phyloP scores from a whole-genome alignment of 176 grass and related monocot species.

The Oryza australiensis region DNA sequence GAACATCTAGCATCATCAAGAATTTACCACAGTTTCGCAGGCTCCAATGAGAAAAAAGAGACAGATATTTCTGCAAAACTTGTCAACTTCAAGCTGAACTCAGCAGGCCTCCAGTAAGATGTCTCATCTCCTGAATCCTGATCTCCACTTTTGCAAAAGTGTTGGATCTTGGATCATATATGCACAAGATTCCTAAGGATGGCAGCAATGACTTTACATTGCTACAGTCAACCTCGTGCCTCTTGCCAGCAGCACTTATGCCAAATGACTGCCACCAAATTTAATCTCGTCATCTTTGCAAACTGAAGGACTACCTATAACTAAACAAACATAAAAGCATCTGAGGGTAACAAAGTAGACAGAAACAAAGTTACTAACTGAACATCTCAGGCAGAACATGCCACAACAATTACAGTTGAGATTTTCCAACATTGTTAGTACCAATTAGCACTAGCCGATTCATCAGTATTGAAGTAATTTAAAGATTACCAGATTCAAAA shows the following conservation, averaged over 20 bases:
- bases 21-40: neutral
- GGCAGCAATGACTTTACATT: too few relatives aligned
- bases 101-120: too few relatives aligned
- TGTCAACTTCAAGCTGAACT: neutral
- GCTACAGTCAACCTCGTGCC: too few relatives aligned
- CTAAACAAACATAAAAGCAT: conserved; percentile 43
- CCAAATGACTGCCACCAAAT: conserved; percentile 46
- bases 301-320: conserved; percentile 68
- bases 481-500: neutral
- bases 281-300: conserved; percentile 57
- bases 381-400: too few relatives aligned
- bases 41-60: neutral
- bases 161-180: too few relatives aligned
- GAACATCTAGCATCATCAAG: neutral
- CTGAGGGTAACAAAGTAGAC: neutral
- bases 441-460: too few relatives aligned
- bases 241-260: conserved; percentile 35
- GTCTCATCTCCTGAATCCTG: too few relatives aligned
- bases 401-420: too few relatives aligned
- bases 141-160: too few relatives aligned
- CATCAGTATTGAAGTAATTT: neutral
- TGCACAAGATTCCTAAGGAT: too few relatives aligned
- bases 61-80: neutral
- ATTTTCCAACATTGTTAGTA: too few relatives aligned
- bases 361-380: too few relatives aligned